Conservation (phyloP, 106 monocot species). For the Apostasia shenzhenica region DNA sequence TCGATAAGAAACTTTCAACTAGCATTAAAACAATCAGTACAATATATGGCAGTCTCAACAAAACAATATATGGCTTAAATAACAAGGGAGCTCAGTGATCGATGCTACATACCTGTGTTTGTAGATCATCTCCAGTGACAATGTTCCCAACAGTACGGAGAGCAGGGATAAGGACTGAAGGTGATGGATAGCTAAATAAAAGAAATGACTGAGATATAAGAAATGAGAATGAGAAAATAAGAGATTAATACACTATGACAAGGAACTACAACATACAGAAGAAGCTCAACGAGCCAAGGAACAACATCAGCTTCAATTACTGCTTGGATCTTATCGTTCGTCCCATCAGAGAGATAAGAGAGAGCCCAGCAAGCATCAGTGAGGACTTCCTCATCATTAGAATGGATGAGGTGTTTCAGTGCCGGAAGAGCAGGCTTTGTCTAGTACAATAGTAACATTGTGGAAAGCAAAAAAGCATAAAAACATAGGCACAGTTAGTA, state of each 20-base stretch:
- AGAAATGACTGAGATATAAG: background rate
- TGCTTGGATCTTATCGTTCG: slow-evolving; percentile 51
- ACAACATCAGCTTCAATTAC: slow-evolving; percentile 38
- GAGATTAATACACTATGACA: background rate
- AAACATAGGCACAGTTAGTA: background rate
- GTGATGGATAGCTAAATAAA: slow-evolving; percentile 39
- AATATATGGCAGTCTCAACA: too few relatives aligned
- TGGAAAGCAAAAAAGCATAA: background rate
- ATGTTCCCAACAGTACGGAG: slow-evolving; percentile 55
- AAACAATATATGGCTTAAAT: too few relatives aligned
- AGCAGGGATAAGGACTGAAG: slow-evolving; percentile 51
- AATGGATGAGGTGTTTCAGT: slow-evolving; percentile 41
- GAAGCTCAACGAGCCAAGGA: slow-evolving; percentile 45
- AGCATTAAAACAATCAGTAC: too few relatives aligned
- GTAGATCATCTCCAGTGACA: slow-evolving; percentile 60
- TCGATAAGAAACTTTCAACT: too few relatives aligned
- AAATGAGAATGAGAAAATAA: background rate
- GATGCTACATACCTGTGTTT: slow-evolving; percentile 37
- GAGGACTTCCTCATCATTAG: slow-evolving; percentile 54
- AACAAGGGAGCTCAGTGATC: too few relatives aligned
- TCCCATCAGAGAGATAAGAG: slow-evolving; percentile 46
- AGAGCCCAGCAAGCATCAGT: slow-evolving; percentile 54
- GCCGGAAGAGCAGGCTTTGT: slow-evolving; percentile 45
- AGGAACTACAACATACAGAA: slow-evolving; percentile 21
- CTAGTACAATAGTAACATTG: slow-evolving; percentile 7